Evolutionary conservation across 306 rosid genomes (phyloP).

Genomic region (Cicer chorassanicum): DNA sequence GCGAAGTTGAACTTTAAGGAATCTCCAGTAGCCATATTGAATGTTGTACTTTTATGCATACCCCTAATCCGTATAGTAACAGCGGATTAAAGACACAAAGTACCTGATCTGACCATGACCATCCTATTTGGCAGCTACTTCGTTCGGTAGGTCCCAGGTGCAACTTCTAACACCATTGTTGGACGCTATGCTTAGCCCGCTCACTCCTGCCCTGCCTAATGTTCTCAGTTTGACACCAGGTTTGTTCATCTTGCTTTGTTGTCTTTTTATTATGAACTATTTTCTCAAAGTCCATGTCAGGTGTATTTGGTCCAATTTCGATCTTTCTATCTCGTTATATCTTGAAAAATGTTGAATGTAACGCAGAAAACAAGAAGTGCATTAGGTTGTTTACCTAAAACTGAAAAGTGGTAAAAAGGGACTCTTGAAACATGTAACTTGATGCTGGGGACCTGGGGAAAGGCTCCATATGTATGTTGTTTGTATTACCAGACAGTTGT

Average conservation of each 20-base stretch:
- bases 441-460: not conserved
- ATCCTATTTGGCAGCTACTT: constrained; percentile 69
- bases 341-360: constrained; percentile 5
- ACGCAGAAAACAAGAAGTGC: not conserved
- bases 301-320: constrained; percentile 25
- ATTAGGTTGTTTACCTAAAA: not conserved
- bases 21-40: constrained; percentile 13
- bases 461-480: constrained; percentile 1
- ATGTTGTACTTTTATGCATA: constrained; percentile 8
- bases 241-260: constrained; percentile 48
- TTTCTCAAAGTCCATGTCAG: constrained; percentile 34
- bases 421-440: not conserved
- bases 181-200: constrained; percentile 62
- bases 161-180: constrained; percentile 60
- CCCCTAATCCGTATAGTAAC: constrained; percentile 28
- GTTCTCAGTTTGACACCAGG: constrained; percentile 66
- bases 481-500: not conserved
- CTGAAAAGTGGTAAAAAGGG: not conserved
- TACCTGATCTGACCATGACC: constrained; percentile 35
- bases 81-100: constrained; percentile 14
- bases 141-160: constrained; percentile 69
- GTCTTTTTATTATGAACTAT: constrained; percentile 14
- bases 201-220: constrained; percentile 58
- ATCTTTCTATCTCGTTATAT: too few relatives aligned
- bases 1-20: constrained; percentile 13